Base-by-base conservation (phyloP, 164 flowering plant genomes). In the Tetrastigma voinierianum region DNA sequence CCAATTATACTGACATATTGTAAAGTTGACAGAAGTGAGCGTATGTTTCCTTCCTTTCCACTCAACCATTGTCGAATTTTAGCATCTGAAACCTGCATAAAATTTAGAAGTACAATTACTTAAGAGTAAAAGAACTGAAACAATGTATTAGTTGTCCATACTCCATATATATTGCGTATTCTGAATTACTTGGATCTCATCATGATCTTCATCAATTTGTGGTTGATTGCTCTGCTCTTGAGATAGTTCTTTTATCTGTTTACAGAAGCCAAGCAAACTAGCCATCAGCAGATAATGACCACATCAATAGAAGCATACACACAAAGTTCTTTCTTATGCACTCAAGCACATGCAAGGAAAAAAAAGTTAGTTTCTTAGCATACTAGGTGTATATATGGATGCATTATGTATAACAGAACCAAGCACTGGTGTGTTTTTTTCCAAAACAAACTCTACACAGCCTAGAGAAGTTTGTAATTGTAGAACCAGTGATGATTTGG, bases 1-100 rank as follows among this genome's bases (percentile, higher is more conserved):
- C 3, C 14, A 45, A 47, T 43, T 4, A 25, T 48, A 71, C 93
- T 81, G 73, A 93, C 98, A 73, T 80, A 87, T 82, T 93, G 98
- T 65, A 93, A 72, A 65, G 98, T 93, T 61, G 98, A 86, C 17
- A 93, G 77, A 62, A 90, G 77, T 1, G 98, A 89, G 18, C 98
- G 93, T 25, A 93, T 90, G 71, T 89, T 93, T 72, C 85, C 87
- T 80, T 88, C 90, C 79, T 86, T 93, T 61, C 96, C 98, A 57
- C 48, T 67, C 46, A 90, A 83, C 98, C 98, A 93, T 57, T 81
- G 70, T 13, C 70, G 79, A 70, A 93, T 86, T 74, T 81, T 87
- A 52, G 81, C 81, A 75, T 89, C 93, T 58, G 81, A 80, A 52
- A 40, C 84, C 98, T 93, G 89, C 77, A 76, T 54, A 11, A 40